phyloP scores from a whole-genome alignment of 148 eudicot genomes.

The Camellia japonica region DNA sequence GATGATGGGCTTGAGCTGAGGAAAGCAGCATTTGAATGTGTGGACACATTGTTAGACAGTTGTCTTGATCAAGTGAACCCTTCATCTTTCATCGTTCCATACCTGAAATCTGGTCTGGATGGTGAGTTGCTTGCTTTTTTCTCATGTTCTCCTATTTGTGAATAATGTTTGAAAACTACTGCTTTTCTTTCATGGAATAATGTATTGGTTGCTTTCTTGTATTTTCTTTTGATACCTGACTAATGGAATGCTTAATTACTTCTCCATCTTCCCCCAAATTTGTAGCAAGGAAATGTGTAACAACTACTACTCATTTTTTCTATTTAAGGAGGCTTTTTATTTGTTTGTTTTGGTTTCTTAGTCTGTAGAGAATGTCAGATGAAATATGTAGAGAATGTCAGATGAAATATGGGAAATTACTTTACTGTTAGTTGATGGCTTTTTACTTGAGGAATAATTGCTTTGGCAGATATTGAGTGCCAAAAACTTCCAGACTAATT shows the following conservation, averaged over 20 bases:
- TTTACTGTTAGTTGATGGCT: not conserved
- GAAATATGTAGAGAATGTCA: too few species aligned
- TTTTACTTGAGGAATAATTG: conserved; percentile 1
- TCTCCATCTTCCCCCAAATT: not conserved
- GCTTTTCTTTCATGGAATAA: not conserved
- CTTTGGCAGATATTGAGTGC: not conserved
- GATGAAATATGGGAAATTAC: not conserved
- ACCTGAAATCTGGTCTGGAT: conserved; percentile 82
- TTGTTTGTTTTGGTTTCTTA: not conserved
- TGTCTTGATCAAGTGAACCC: conserved; percentile 98
- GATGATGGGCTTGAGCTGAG: conserved; percentile 98
- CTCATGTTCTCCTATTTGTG: not conserved
- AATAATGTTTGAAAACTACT: not conserved
- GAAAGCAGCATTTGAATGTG: conserved; percentile 98
- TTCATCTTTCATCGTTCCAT: conserved; percentile 81
- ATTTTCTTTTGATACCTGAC: not conserved
- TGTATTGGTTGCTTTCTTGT: not conserved
- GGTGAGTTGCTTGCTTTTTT: conserved; percentile 45
- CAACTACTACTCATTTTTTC: not conserved
- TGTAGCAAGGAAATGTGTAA: not conserved
- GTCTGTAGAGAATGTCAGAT: not conserved
- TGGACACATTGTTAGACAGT: conserved; percentile 84
- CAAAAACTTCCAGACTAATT: not conserved
- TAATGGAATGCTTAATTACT: not conserved
- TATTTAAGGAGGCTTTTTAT: not conserved